phyloP scores from a whole-genome alignment of 768 basidiomycete species.

The Boletus vermiculosoides region DNA sequence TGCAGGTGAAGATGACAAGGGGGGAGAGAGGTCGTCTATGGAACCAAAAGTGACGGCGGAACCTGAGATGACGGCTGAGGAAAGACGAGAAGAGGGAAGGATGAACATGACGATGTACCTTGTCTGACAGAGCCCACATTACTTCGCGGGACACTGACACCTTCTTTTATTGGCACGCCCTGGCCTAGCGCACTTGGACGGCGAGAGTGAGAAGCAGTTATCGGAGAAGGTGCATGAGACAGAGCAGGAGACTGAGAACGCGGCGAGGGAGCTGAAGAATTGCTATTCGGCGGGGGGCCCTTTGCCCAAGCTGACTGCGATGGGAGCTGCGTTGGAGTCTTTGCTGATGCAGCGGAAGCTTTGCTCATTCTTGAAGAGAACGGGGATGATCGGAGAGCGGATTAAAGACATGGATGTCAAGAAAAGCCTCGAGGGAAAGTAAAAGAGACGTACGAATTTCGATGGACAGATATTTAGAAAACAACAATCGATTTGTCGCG shows the following conservation, averaged over 20 bases:
- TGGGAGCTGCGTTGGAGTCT: slow-evolving; percentile 72
- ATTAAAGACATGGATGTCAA: background rate
- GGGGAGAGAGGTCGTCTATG: slow-evolving; percentile 74
- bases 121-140: slow-evolving; percentile 64
- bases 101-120: slow-evolving; percentile 43
- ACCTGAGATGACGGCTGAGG: slow-evolving; percentile 36
- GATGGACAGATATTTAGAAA: slow-evolving; percentile 45
- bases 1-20: slow-evolving; percentile 82
- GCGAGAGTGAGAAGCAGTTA: slow-evolving; percentile 64
- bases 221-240: slow-evolving; percentile 43
- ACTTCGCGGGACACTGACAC: slow-evolving; percentile 68
- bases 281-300: slow-evolving; percentile 71
- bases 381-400: slow-evolving; percentile 9
- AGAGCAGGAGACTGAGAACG: slow-evolving; percentile 80
- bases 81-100: slow-evolving; percentile 1
- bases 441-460: slow-evolving; percentile 41
- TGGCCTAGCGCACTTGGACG: slow-evolving; percentile 74
- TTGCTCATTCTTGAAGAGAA: slow-evolving; percentile 80
- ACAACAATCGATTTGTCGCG: slow-evolving; percentile 55
- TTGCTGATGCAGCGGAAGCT: slow-evolving; percentile 72
- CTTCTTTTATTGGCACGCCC: slow-evolving; percentile 75
- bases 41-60: slow-evolving; percentile 85
- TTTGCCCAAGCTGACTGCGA: slow-evolving; percentile 87
- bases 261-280: slow-evolving; percentile 52
- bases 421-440: slow-evolving; percentile 11